These are phyloP conservation scores for Fusarium tupiense DNA, from an alignment of 2,329 filamentous ascomycete species.

Conservation along the genomic window DNA sequence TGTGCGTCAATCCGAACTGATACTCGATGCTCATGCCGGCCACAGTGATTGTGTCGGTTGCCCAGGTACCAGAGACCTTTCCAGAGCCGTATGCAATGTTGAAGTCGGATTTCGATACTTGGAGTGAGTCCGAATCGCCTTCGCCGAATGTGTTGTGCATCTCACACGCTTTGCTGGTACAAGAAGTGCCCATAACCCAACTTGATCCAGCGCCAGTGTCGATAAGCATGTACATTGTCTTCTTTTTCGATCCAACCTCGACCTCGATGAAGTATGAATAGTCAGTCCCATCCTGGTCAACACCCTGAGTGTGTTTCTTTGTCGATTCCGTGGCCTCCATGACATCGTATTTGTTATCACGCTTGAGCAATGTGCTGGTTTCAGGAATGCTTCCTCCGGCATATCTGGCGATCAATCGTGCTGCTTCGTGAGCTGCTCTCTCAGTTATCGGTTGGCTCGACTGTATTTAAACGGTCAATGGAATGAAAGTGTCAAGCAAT, in stretches of 20 bases:
- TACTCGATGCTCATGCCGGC: slow-evolving; percentile 72
- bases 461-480: slow-evolving; percentile 42
- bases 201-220: slow-evolving; percentile 77
- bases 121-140: slow-evolving; percentile 71
- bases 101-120: slow-evolving; percentile 64
- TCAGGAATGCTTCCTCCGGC: slow-evolving; percentile 31
- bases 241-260: slow-evolving; percentile 63
- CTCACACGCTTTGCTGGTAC: slow-evolving; percentile 71
- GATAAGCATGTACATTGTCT: slow-evolving; percentile 68
- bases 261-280: slow-evolving; percentile 72
- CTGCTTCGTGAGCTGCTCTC: slow-evolving; percentile 51
- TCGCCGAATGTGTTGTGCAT: slow-evolving; percentile 76
- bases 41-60: slow-evolving; percentile 73
- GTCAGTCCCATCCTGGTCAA: slow-evolving; percentile 72
- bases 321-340: slow-evolving; percentile 58
- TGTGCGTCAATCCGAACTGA: slow-evolving; percentile 77
- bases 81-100: slow-evolving; percentile 81
- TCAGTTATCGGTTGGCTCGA: slow-evolving; percentile 46
- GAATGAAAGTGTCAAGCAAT: neutral
- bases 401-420: slow-evolving; percentile 54
- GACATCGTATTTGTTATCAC: slow-evolving; percentile 59
- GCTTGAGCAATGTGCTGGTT: slow-evolving; percentile 42
- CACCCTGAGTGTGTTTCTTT: slow-evolving; percentile 60
- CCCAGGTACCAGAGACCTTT: slow-evolving; percentile 72
- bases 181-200: slow-evolving; percentile 83